A percentile compares a stretch with the other conserved stretches of the same genome.
These are phyloP conservation scores for Calonectria pseudoturangicola DNA, from an alignment of 2,329 filamentous ascomycete genomes.

Conservation along the genomic window DNA sequence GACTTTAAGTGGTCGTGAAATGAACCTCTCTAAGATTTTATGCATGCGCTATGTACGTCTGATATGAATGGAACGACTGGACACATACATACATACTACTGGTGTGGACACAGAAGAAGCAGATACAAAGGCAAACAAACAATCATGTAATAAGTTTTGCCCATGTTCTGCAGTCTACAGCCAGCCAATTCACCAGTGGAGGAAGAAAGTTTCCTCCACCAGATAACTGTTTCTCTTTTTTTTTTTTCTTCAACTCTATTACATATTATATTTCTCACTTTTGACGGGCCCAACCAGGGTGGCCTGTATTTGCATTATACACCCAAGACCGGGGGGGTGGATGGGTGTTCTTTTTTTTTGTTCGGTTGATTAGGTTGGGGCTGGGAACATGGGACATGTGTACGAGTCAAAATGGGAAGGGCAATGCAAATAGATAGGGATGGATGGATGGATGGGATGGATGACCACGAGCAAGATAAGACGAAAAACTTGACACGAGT, in stretches of 20 bases:
- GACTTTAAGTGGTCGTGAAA: conserved; percentile 54
- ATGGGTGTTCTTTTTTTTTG: neutral
- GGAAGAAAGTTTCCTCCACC: neutral
- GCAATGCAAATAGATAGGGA: conserved; percentile 20
- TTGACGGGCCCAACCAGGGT: neutral
- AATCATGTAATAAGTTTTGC: conserved; percentile 1
- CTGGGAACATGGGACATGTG: conserved; percentile 29
- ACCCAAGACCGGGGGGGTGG: no score
- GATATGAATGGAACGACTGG: neutral
- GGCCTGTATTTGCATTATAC: neutral
- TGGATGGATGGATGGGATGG: conserved; percentile 19
- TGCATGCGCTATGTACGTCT: neutral
- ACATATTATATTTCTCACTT: conserved; percentile 8
- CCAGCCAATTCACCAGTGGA: neutral
- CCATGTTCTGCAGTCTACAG: neutral
- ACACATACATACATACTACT: neutral
- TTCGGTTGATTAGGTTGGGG: neutral
- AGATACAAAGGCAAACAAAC: conserved; percentile 4
- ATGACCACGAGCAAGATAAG: conserved; percentile 21
- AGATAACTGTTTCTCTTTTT: conserved; percentile 1
- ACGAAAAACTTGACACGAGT: no score
- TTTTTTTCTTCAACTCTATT: neutral
- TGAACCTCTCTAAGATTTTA: neutral
- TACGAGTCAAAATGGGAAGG: conserved; percentile 31
- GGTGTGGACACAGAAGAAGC: neutral